Percentiles rank a stretch among this genome's conserved stretches.
phyloP scores from a whole-genome alignment of 805 yeast genomes.

The Candida cerambycidarum region DNA sequence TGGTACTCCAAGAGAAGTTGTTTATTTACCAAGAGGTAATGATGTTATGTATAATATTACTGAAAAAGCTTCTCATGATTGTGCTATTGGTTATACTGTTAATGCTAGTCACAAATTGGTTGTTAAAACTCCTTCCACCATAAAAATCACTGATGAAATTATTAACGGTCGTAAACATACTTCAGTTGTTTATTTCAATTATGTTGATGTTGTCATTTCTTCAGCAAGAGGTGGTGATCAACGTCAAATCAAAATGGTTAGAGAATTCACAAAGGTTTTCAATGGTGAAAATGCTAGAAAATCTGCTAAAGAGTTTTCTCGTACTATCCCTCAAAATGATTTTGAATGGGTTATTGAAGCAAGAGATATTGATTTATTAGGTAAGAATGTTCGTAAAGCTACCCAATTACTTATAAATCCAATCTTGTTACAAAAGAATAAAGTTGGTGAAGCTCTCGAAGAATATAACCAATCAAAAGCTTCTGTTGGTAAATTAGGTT shows the following conservation, averaged over 20 bases:
- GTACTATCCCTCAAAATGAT: constrained; percentile 12
- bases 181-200: constrained; percentile 23
- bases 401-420: constrained; percentile 38
- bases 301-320: constrained; percentile 21
- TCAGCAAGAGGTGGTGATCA: constrained; percentile 1
- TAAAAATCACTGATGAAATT: constrained; percentile 13
- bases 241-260: constrained; percentile 22
- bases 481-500: constrained; percentile 31
- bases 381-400: constrained; percentile 18
- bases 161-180: constrained; percentile 17
- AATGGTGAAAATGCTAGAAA: constrained; percentile 14
- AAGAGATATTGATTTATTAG: constrained; percentile 29
- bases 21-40: constrained; percentile 41
- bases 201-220: constrained; percentile 7
- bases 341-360: constrained; percentile 44
- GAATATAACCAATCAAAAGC: constrained; percentile 16
- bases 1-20: constrained; percentile 40
- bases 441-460: constrained; percentile 26
- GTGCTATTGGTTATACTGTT: constrained; percentile 27
- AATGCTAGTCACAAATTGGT: constrained; percentile 41
- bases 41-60: constrained; percentile 23
- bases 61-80: constrained; percentile 8
- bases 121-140: constrained; percentile 31
- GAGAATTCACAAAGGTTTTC: constrained; percentile 20
- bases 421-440: constrained; percentile 31